Base-by-base conservation (phyloP, 495 filamentous ascomycete species). In the Lasiosphaeria hispida region DNA sequence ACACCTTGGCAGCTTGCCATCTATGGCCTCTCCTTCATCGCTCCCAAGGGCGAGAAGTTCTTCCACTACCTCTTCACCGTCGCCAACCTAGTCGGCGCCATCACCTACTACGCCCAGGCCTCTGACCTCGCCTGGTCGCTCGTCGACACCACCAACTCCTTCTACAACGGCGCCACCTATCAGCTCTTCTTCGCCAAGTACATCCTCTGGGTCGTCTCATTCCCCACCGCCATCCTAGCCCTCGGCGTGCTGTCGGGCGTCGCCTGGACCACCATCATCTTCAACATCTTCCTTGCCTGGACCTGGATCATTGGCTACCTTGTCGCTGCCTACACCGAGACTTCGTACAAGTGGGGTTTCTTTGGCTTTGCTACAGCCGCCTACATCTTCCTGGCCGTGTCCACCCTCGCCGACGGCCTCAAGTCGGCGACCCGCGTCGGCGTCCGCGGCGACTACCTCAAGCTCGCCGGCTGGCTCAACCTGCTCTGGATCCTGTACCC, bases 51-150 rank as follows among this genome's bases (percentile, higher is more conserved):
- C 19, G 79, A 81, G 67, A 72, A 69, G 60, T 72, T 83, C 65
- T 83, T 81, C 70, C 79, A 82, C 67, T 80, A 80, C 58, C 65
- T 81, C 53, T 82, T 79, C 67, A 75, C 69, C 51, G 67, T 81
- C 47, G 72, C 76, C 40, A 69, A 69, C 51, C 71, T 81, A 15
- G 69, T 72, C 57, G 79, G 77, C 43, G 60, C 74, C 35, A 72
- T 79, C 60, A 56, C 70, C 45, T 80, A 79, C 69, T 80, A 62
- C 57, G 75, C 76, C 58, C 60, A 67, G 58, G 76, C 73, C 36
- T 72, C 74, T 3, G 74, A 79, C 62, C 70, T 80, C 11, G 76
- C 63, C 58, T 80, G 55, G 57, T 56, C 44, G 8, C 51, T 66
- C 14, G 41, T 78, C 60, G 19, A 3, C 10, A 66, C 73, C n/a